These are phyloP conservation scores for Collybia sordida DNA, from an alignment of 768 basidiomycete genomes.

Conservation along the genomic window DNA sequence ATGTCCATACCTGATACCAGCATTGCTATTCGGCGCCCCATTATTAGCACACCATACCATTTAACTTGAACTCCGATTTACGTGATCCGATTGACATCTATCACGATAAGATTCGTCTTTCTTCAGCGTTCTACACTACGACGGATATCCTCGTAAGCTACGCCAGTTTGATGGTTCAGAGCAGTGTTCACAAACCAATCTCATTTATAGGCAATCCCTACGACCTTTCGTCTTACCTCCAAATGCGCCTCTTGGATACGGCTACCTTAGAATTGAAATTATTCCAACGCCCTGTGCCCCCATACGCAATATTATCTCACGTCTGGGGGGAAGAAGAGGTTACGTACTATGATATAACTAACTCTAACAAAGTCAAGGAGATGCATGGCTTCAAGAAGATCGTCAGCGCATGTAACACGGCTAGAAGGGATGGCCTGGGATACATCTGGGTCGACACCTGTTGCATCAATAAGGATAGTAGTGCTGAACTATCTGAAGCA, in stretches of 20 bases:
- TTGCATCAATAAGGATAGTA: not conserved
- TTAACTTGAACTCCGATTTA: no score
- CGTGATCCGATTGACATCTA: no score
- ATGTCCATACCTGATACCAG: no score
- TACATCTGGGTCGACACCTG: not conserved
- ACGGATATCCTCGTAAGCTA: no score
- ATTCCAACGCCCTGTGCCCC: not conserved
- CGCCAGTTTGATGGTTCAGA: no score
- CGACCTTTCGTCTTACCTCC: not conserved
- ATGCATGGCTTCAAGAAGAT: not conserved
- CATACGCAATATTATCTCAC: not conserved
- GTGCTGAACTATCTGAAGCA: not conserved
- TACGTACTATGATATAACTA: not conserved
- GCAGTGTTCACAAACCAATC: no score
- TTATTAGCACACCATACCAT: no score
- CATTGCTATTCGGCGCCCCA: no score
- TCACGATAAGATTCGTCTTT: no score
- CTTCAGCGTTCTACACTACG: no score
- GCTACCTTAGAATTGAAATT: not conserved
- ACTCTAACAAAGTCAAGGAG: not conserved
- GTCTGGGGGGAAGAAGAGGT: not conserved
- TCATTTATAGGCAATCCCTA: no score
- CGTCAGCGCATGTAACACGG: not conserved
- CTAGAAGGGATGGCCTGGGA: not conserved
- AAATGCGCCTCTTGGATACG: not conserved